Evolutionary conservation across 192 early-diverging fungal genomes (phyloP).

Genomic region (Haplosporangium gracile): DNA sequence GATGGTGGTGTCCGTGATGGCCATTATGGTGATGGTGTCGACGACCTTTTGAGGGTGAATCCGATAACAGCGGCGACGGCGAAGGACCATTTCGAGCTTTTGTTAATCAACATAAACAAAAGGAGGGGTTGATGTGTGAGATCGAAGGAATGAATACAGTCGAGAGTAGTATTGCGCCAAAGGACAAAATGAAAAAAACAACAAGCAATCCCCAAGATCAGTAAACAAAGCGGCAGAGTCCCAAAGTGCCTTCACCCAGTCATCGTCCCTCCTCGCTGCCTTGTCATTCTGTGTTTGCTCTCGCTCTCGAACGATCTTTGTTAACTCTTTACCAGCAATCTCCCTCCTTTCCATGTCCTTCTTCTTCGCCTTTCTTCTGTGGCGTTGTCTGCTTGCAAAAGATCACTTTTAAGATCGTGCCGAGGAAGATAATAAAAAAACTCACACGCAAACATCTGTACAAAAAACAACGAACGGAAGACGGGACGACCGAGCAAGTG

Average conservation of each 20-base stretch:
- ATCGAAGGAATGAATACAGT: neutral
- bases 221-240: slow-evolving; percentile 19
- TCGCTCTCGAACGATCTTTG: slow-evolving; percentile 20
- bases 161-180: neutral
- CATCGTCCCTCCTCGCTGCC: neutral
- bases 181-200: neutral
- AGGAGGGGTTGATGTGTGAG: neutral
- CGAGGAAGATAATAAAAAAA: neutral
- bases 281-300: neutral
- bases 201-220: neutral
- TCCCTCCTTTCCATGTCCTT: neutral
- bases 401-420: neutral
- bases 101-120: neutral
- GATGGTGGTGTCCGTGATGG: slow-evolving; percentile 12
- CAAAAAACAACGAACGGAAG: neutral
- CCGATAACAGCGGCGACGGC: slow-evolving; percentile 5
- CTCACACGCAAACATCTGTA: neutral
- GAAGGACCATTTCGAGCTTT: neutral
- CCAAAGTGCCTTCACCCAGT: slow-evolving; percentile 10
- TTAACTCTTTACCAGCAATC: neutral
- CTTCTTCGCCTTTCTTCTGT: neutral
- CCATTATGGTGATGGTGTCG: slow-evolving; percentile 6
- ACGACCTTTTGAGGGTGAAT: neutral
- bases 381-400: neutral
- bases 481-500: neutral